A percentile compares a stretch with the other conserved stretches of the same genome.
These are phyloP conservation scores for Fusarium sp. DNA, from an alignment of 2,329 filamentous ascomycete genomes.

Conservation along the genomic window DNA sequence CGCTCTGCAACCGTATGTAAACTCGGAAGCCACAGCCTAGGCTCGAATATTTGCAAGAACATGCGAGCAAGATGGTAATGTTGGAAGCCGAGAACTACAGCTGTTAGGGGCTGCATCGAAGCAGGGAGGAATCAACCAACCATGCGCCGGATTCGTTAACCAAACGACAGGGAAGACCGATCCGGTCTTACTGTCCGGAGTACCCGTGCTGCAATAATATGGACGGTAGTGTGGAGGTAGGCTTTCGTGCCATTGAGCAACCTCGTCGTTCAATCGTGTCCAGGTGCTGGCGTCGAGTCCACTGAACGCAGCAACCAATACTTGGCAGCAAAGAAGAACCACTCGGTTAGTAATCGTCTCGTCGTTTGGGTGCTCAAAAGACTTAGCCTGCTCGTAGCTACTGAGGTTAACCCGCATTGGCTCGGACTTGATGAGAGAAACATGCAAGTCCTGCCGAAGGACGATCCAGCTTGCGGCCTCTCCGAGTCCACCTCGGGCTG, in stretches of 20 bases:
- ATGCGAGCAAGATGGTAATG: not conserved
- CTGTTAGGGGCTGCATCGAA: not conserved
- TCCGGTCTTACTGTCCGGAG: not conserved
- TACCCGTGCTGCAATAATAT: not conserved
- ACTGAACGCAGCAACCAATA: not conserved
- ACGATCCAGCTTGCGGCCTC: not conserved
- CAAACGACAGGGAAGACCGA: not conserved
- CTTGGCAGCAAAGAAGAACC: not conserved
- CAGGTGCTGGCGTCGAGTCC: not conserved
- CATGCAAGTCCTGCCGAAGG: not conserved
- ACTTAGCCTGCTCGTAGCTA: not conserved
- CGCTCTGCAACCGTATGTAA: not conserved
- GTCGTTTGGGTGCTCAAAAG: not conserved
- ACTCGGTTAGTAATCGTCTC: not conserved
- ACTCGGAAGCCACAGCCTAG: not conserved
- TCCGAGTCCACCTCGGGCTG: not conserved
- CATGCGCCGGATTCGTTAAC: not conserved
- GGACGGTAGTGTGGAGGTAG: not conserved
- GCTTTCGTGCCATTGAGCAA: not conserved
- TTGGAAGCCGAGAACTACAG: not conserved
- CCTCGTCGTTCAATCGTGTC: not conserved
- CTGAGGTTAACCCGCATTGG: not conserved
- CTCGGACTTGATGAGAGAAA: not conserved
- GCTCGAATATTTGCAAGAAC: not conserved
- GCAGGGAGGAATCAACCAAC: not conserved